Conservation (phyloP, 495 filamentous ascomycete genomes). For the Aspergillus incahuasiensis region DNA sequence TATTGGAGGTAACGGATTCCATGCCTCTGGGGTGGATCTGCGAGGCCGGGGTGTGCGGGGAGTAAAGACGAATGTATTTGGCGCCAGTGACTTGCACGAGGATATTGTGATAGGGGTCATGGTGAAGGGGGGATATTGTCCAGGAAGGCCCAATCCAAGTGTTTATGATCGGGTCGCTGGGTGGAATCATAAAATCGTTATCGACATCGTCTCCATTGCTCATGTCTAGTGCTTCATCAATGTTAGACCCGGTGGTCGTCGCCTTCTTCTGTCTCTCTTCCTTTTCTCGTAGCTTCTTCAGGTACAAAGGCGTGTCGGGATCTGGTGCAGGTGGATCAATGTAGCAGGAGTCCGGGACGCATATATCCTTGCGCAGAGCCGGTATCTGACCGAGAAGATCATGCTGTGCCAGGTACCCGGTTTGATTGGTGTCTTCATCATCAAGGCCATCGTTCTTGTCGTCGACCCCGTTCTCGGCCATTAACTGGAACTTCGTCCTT, state of each 20-base stretch:
- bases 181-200: slow-evolving; percentile 10
- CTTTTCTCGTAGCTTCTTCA: slow-evolving; percentile 32
- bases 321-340: slow-evolving; percentile 49
- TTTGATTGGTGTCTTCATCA: slow-evolving; percentile 17
- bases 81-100: slow-evolving; percentile 84
- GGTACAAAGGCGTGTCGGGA: slow-evolving; percentile 45
- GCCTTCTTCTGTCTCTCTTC: slow-evolving; percentile 25
- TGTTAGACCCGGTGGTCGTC: slow-evolving; percentile 8
- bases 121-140: slow-evolving; percentile 89
- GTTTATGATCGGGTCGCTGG: slow-evolving; percentile 54
- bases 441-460: neutral
- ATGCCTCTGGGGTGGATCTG: slow-evolving; percentile 62
- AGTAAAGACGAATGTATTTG: slow-evolving; percentile 88
- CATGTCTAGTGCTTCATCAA: slow-evolving; percentile 33
- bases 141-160: slow-evolving; percentile 88
- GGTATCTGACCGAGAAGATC: slow-evolving; percentile 82
- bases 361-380: slow-evolving; percentile 67
- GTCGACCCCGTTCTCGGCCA: neutral
- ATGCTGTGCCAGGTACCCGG: slow-evolving; percentile 90
- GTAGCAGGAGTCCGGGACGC: slow-evolving; percentile 82
- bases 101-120: slow-evolving; percentile 91
- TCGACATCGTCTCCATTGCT: neutral
- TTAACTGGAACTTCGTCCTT: neutral
- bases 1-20: slow-evolving; percentile 49
- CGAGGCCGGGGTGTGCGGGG: slow-evolving; percentile 53